Percentiles rank a stretch among this genome's conserved stretches.
Evolutionary conservation across 1,284 basidiomycete genomes (phyloP).

Genomic region (Pisolithus thermaeus): DNA sequence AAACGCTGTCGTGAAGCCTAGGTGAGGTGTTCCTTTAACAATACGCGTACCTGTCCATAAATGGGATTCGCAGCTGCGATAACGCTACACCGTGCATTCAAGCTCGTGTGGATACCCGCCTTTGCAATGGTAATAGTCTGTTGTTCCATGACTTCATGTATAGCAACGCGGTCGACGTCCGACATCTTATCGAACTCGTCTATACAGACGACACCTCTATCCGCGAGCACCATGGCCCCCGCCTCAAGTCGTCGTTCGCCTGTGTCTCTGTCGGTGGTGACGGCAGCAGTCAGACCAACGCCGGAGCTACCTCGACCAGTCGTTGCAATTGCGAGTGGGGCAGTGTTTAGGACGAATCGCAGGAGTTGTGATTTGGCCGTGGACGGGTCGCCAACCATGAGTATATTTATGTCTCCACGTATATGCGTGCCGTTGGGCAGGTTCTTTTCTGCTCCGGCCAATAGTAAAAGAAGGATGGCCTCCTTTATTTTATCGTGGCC

Average conservation of each 20-base stretch:
- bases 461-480: constrained; percentile 86
- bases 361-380: constrained; percentile 98
- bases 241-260: constrained; percentile 95
- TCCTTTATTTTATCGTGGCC: constrained; percentile 96
- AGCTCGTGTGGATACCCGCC: constrained; percentile 96
- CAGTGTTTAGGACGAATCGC: constrained; percentile 94
- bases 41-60: constrained; percentile 80
- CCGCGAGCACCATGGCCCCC: constrained; percentile 99
- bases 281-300: constrained; percentile 98
- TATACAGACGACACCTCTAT: constrained; percentile 98
- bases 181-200: constrained; percentile 99
- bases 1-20: background rate
- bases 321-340: constrained; percentile 96
- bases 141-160: constrained; percentile 99
- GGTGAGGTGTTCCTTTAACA: background rate
- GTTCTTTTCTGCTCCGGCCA: constrained; percentile 98
- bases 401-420: constrained; percentile 98
- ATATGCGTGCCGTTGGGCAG: constrained; percentile 97
- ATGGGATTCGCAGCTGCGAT: constrained; percentile 99
- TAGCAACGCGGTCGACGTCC: constrained; percentile 97
- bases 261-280: constrained; percentile 97
- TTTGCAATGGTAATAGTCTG: constrained; percentile 99
- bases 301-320: constrained; percentile 97
- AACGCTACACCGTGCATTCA: constrained; percentile 97
- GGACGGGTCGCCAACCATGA: constrained; percentile 99